phyloP scores from a whole-genome alignment of 768 basidiomycete genomes.

The Albatrellus ellisii region DNA sequence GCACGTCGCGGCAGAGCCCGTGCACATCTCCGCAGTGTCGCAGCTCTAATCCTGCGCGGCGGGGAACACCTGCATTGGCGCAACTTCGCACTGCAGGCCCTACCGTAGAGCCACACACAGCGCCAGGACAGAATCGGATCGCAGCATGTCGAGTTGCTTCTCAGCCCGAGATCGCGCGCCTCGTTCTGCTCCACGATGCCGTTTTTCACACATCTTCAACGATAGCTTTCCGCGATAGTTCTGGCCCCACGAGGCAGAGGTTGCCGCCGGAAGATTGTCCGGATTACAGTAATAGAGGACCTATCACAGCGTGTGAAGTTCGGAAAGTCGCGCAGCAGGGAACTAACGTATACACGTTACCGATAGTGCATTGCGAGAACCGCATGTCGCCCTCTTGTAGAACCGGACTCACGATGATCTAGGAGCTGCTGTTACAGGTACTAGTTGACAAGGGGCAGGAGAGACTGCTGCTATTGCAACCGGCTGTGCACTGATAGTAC shows the following conservation, averaged over 20 bases:
- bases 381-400: slow-evolving; percentile 44
- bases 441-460: slow-evolving; percentile 61
- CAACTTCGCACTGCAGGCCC: slow-evolving; percentile 52
- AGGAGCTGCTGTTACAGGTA: slow-evolving; percentile 48
- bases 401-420: slow-evolving; percentile 82
- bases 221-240: slow-evolving; percentile 40
- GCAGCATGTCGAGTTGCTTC: slow-evolving; percentile 54
- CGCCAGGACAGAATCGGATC: slow-evolving; percentile 51
- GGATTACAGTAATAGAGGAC: slow-evolving; percentile 60
- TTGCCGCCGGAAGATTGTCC: slow-evolving; percentile 24
- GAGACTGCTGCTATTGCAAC: slow-evolving; percentile 32
- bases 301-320: slow-evolving; percentile 19
- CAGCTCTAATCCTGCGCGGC: slow-evolving; percentile 52
- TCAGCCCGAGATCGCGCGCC: slow-evolving; percentile 74
- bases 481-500: slow-evolving; percentile 40
- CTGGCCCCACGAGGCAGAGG: slow-evolving; percentile 44
- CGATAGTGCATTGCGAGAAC: slow-evolving; percentile 72
- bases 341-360: slow-evolving; percentile 61
- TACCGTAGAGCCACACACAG: slow-evolving; percentile 80
- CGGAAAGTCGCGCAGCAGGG: slow-evolving; percentile 2
- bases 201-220: slow-evolving; percentile 69
- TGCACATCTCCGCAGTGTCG: slow-evolving; percentile 63
- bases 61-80: slow-evolving; percentile 62
- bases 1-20: slow-evolving; percentile 61
- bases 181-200: slow-evolving; percentile 76